Base-by-base conservation (phyloP, 1,139 yeast species). In the Geotrichum fermentans region DNA sequence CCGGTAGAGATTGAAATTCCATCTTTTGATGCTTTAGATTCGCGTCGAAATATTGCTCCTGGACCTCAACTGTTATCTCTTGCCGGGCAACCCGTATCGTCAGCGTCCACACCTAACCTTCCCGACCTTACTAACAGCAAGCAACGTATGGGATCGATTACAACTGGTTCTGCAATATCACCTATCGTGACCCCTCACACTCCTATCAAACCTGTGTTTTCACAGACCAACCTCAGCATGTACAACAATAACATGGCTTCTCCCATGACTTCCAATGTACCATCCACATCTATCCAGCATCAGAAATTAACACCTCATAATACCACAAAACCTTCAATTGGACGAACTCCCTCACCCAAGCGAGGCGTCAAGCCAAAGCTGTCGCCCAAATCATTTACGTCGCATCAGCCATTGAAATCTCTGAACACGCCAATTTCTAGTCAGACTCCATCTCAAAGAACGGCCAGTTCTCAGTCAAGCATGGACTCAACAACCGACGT, bases 1-100 rank as follows among this genome's bases (percentile, higher is more conserved):
- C 75, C 73, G 2, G 70, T 75, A 17, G 79, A 79, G 54, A 79
- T 79, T 53, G 83, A 79, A 57, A 79, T 80, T 44, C 84, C 84
- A 5, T 77, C 63, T 11, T 56, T 64, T 46, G 65, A 73, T 52
- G 72, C 69, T 32, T 55, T 72, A 46, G 71, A 70, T 13, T 58
- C 61, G 0, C 64, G 61, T 39, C 51, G 61, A 8, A 44, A 54
- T n/a, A n/a, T 42, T 17, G 30, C n/a, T n/a, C n/a, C n/a, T n/a
- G n/a, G n/a, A n/a, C n/a, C n/a, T n/a, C n/a, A n/a, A n/a, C n/a
- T n/a, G 54, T 53, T 8, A 37, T 54, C 6, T 53, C 55, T 13
- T 40, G 49, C 11, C 34, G 49, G 24, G 36, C 53, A 10, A 11
- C 40, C 40, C n/a, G 50, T 11, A n/a, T 40, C 44, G 14, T 48